Evolutionary conservation across 176 grass and related monocot species (phyloP).

Genomic region (Ensete glaucum): DNA sequence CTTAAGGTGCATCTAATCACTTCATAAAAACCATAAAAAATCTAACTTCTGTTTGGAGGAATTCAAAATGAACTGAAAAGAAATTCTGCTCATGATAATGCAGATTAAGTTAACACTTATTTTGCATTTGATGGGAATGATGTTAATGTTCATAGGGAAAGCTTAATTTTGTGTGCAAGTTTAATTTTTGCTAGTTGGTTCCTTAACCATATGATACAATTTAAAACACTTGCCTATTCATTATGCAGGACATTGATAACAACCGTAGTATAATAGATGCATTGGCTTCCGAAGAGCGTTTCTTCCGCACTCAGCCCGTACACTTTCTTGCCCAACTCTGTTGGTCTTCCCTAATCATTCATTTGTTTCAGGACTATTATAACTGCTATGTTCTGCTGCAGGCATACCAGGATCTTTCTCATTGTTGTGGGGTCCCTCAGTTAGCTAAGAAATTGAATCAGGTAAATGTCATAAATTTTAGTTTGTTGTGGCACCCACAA

Average conservation of each 20-base stretch:
- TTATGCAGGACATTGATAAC: conserved; percentile 73
- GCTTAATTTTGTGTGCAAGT: no score
- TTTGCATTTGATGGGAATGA: no score
- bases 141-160: no score
- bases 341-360: conserved; percentile 12
- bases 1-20: no score
- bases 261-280: conserved; percentile 93
- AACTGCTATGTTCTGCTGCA: conserved; percentile 26
- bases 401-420: conserved; percentile 88
- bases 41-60: no score
- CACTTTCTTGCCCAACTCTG: background rate
- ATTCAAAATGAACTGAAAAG: no score
- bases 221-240: background rate
- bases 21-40: no score
- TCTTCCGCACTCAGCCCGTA: conserved; percentile 82
- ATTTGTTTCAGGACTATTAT: conserved; percentile 6
- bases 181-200: background rate
- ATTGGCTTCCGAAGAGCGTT: conserved; percentile 73
- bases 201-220: background rate
- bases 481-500: background rate
- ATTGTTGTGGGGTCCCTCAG: conserved; percentile 83
- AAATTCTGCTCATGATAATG: no score
- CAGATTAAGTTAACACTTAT: no score
- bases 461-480: conserved; percentile 30
- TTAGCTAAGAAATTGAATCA: conserved; percentile 97